A percentile compares a stretch with the other conserved stretches of the same genome.
phyloP scores from a whole-genome alignment of 352 stramenopile species.

The Hyaloperonospora arabidopsidis region DNA sequence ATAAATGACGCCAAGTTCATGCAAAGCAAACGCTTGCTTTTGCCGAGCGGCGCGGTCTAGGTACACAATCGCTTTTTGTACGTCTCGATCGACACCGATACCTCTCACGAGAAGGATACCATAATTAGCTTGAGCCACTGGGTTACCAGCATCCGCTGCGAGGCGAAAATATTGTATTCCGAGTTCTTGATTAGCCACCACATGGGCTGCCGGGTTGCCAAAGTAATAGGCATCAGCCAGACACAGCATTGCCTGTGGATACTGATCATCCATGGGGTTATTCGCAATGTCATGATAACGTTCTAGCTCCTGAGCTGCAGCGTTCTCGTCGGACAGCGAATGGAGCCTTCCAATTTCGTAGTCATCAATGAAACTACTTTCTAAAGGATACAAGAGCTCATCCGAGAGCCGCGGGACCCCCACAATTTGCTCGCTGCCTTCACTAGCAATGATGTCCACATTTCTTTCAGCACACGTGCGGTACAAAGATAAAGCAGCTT shows the following conservation, averaged over 20 bases:
- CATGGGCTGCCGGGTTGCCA: conserved; percentile 48
- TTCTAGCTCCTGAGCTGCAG: conserved; percentile 47
- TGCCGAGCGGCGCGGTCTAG: conserved; percentile 48
- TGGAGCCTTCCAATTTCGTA: conserved; percentile 16
- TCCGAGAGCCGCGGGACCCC: conserved; percentile 49
- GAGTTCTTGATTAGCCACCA: conserved; percentile 38
- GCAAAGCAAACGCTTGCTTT: conserved; percentile 54
- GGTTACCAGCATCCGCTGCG: conserved; percentile 56
- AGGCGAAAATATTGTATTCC: conserved; percentile 56
- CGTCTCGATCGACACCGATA: conserved; percentile 49
- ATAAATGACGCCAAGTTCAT: conserved; percentile 59
- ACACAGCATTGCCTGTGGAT: conserved; percentile 45
- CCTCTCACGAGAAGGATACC: conserved; percentile 66
- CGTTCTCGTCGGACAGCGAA: conserved; percentile 25
- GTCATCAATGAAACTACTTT: conserved; percentile 17
- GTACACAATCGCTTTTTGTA: conserved; percentile 50
- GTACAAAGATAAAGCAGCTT: conserved; percentile 39
- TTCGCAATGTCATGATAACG: conserved; percentile 55
- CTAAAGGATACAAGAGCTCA: conserved; percentile 22
- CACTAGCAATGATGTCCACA: conserved; percentile 39
- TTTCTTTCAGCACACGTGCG: conserved; percentile 53
- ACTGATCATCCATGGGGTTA: conserved; percentile 56
- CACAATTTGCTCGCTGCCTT: conserved; percentile 35
- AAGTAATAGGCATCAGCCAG: conserved; percentile 72
- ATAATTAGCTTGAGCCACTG: conserved; percentile 59